Evolutionary conservation across 306 rosid species (phyloP).

Genomic region (Alnus glutinosa): DNA sequence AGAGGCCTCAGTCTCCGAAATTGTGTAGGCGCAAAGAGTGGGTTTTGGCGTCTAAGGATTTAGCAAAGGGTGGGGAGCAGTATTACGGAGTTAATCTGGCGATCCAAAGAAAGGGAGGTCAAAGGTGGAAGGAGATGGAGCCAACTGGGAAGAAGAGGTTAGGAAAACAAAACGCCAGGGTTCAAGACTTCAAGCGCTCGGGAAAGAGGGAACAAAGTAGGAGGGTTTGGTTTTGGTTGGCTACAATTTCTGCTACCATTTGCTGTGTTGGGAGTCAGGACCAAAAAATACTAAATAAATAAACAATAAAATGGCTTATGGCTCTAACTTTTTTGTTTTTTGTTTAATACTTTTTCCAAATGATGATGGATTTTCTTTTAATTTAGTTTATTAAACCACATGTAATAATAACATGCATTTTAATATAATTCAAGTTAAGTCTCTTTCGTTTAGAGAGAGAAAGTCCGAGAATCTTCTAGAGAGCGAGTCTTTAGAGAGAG

Average conservation of each 20-base stretch:
- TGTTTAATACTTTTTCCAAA: too few relatives aligned
- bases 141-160: not conserved
- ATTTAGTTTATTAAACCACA: too few relatives aligned
- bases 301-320: not conserved
- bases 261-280: too few relatives aligned
- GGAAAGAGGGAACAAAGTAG: slow-evolving; percentile 7
- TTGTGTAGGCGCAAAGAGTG: not conserved
- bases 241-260: not conserved
- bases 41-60: not conserved
- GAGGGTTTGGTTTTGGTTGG: slow-evolving; percentile 6
- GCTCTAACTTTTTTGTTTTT: not conserved
- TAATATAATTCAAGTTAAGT: too few relatives aligned
- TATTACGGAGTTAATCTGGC: not conserved
- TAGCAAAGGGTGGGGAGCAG: not conserved
- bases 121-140: not conserved
- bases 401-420: too few relatives aligned
- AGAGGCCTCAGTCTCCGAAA: not conserved
- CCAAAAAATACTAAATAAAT: not conserved
- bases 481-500: too few relatives aligned
- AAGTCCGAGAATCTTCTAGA: too few relatives aligned
- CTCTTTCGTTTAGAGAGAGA: too few relatives aligned
- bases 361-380: too few relatives aligned
- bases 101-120: slow-evolving; percentile 4
- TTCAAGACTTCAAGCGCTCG: slow-evolving; percentile 13
- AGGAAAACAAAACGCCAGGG: not conserved